Percentiles rank a stretch among this genome's conserved stretches.
phyloP scores from a whole-genome alignment of 345 rosid genomes.

The Balakata baccata region DNA sequence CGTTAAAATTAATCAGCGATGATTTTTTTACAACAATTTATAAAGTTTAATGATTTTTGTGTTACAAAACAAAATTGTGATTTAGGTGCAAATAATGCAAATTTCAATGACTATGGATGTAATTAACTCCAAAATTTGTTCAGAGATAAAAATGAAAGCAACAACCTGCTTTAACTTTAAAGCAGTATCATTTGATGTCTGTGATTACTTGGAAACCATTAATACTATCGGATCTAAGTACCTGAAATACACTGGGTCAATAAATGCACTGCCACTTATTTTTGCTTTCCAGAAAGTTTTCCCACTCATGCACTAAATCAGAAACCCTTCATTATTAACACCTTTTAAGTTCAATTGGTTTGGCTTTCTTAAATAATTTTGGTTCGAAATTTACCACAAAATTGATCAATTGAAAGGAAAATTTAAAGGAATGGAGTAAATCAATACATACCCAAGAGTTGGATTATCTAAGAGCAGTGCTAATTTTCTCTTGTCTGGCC shows the following conservation, averaged over 20 bases:
- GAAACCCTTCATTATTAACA: background rate
- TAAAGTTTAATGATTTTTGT: too few species aligned
- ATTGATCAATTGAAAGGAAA: background rate
- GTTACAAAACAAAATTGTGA: too few species aligned
- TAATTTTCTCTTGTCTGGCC: conserved; percentile 96
- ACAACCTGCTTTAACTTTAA: background rate
- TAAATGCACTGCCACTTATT: background rate
- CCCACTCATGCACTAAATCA: background rate
- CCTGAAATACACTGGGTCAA: background rate
- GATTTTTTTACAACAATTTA: too few species aligned
- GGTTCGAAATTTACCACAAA: background rate
- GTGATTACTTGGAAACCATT: background rate
- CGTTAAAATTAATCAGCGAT: too few species aligned
- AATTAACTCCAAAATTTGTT: too few species aligned
- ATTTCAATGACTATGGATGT: too few species aligned
- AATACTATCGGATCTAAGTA: background rate
- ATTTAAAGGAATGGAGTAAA: conserved; percentile 12
- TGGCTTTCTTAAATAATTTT: background rate
- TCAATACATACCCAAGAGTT: conserved; percentile 60
- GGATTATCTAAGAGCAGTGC: conserved; percentile 92
- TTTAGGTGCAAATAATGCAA: too few species aligned
- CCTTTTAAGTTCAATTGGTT: background rate
- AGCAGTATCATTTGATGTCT: background rate
- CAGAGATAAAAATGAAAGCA: conserved; percentile 8
- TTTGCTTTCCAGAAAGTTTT: background rate